Evolutionary conservation across 139 green algal genomes (phyloP), one percentile per base, ranked within the genome.

Genomic region (Eudorina sp.): DNA sequence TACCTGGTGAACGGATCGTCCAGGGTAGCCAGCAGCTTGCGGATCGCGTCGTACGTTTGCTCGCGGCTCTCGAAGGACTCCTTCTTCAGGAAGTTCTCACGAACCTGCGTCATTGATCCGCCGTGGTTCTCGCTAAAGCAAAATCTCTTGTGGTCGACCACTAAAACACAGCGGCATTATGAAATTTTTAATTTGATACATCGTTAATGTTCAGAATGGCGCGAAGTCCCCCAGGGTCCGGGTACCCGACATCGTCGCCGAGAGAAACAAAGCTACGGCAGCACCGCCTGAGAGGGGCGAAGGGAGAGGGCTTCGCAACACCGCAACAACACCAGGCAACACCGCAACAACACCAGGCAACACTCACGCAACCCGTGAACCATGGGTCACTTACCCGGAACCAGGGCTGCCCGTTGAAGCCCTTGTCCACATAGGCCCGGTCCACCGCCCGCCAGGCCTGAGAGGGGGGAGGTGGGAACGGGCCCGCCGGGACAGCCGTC

Each of bases 1-100:
- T 98, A 98, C 14, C 97, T 90, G 0, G 97, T 99, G 95, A 99
- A 99, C 41, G 98, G 98, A 91, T 99, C 98, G 76, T 96, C 93
- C 82, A 99, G 90, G 0, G 84, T 93, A 16, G 91, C 91, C 11
- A 99, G 87, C 88, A 98, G 96, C 88, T 95, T 96, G 23, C 92
- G 88, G 40, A 99, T 98, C 51, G 96, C 96, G 48, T 85, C 92
- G 91, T 99, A 98, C 14, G 97, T 99, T 64, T 98, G 83, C 5
- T 92, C 55, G 1, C 95, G 91, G 53, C 58, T 64, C 8, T 72
- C 66, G 13, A 88, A 55, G 13, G 66, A 41, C 83, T 90, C 84
- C 79, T 90, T 86, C 88, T 94, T 95, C 46, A 98, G 53, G 34
- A 89, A 94, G 43, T 93, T 62, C 75, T 98, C 96, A 0, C 95